These are phyloP conservation scores for Glaciozyma antarctica DNA, from an alignment of 768 basidiomycete genomes.

Conservation along the genomic window DNA sequence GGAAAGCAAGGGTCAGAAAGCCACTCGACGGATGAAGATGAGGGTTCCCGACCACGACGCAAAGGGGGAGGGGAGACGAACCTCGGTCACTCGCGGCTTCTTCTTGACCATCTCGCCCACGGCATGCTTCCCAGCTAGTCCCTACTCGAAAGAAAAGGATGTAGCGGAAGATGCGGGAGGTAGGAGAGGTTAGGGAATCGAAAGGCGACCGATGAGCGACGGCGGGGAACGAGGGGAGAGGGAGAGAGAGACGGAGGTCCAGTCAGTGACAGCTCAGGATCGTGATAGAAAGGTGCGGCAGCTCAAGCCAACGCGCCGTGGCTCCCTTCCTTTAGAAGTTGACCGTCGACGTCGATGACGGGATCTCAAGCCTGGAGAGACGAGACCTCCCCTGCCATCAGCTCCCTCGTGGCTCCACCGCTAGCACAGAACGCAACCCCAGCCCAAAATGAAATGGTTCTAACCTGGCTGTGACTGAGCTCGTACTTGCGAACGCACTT, in stretches of 20 bases:
- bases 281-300: too few species aligned
- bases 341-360: too few species aligned
- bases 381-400: background rate
- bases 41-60: too few species aligned
- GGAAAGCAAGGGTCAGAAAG: background rate
- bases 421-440: constrained; percentile 8
- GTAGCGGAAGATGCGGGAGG: constrained; percentile 33
- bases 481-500: constrained; percentile 93
- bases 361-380: too few species aligned
- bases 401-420: background rate
- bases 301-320: background rate
- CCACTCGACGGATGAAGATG: background rate
- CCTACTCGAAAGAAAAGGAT: constrained; percentile 22
- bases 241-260: too few species aligned
- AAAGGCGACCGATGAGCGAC: constrained; percentile 18
- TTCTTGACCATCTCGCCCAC: constrained; percentile 34
- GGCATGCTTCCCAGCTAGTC: constrained; percentile 30
- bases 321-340: too few species aligned
- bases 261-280: too few species aligned
- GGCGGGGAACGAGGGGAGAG: constrained; percentile 34
- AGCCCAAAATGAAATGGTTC: constrained; percentile 37
- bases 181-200: constrained; percentile 19
- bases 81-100: constrained; percentile 37
- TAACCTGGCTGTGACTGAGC: constrained; percentile 80
- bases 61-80: constrained; percentile 20